phyloP scores from a whole-genome alignment of 2,329 filamentous ascomycete genomes.

The Pseudomassariella vexata region DNA sequence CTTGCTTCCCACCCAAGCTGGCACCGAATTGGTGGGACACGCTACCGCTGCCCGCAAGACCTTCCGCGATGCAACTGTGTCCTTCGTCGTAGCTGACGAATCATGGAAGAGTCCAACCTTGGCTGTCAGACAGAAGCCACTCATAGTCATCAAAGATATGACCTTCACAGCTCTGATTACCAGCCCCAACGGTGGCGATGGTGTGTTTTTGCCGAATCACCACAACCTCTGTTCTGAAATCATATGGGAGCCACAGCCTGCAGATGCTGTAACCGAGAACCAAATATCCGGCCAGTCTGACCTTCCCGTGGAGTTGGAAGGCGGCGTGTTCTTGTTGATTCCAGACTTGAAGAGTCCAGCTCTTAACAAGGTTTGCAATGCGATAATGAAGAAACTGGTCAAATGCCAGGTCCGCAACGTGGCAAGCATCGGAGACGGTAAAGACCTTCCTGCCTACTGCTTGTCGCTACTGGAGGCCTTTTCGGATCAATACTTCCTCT shows the following conservation, averaged over 20 bases:
- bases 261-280: background rate
- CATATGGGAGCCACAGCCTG: conserved; percentile 31
- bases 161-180: conserved; percentile 32
- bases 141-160: conserved; percentile 39
- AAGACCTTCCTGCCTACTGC: conserved; percentile 20
- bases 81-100: conserved; percentile 36
- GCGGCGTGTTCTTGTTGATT: conserved; percentile 11
- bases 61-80: conserved; percentile 32
- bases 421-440: conserved; percentile 7
- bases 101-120: conserved; percentile 12
- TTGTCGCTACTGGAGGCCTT: conserved; percentile 43
- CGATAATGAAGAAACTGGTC: conserved; percentile 7
- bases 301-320: background rate
- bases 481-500: conserved; percentile 23
- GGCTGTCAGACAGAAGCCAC: conserved; percentile 14
- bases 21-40: conserved; percentile 33
- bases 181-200: conserved; percentile 14
- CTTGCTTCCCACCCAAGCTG: conserved; percentile 22
- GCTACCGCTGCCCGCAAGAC: conserved; percentile 30
- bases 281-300: background rate
- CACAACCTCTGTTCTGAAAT: conserved; percentile 43
- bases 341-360: conserved; percentile 5
- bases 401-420: conserved; percentile 11
- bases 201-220: conserved; percentile 40
- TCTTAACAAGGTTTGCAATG: conserved; percentile 5